Evolutionary conservation across 371 early-diverging fungal genomes (phyloP).

Genomic region (Zancudomyces culisetae): DNA sequence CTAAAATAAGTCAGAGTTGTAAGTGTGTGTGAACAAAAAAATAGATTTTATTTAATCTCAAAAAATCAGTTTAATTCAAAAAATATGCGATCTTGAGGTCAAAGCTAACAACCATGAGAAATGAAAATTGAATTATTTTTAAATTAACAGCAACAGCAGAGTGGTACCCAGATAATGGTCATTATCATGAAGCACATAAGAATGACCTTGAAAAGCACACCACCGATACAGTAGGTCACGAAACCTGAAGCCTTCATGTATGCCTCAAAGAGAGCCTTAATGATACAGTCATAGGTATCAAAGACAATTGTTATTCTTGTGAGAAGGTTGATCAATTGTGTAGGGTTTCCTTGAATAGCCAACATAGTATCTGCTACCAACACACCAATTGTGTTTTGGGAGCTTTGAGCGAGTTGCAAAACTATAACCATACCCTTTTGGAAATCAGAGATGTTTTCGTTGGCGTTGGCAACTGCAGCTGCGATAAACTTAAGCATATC

Average conservation of each 20-base stretch:
- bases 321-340: not conserved
- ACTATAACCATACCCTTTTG: not conserved
- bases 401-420: not conserved
- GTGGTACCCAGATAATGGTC: not conserved
- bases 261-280: not conserved
- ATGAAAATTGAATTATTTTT: no score
- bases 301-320: not conserved
- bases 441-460: not conserved
- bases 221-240: not conserved
- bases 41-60: no score
- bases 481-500: not conserved
- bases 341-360: not conserved
- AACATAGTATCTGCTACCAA: not conserved
- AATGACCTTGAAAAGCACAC: not conserved
- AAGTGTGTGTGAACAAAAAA: no score
- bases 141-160: constrained; percentile 2
- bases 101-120: no score
- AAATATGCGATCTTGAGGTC: no score
- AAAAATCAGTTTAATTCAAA: no score
- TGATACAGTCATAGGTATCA: not conserved
- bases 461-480: not conserved
- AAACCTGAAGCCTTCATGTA: not conserved
- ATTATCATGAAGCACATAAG: not conserved
- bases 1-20: no score
- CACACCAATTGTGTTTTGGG: not conserved